Percentiles rank a stretch among this genome's conserved stretches.
Evolutionary conservation across 306 rosid species (phyloP).

Genomic region (Lathyrus oleraceus): DNA sequence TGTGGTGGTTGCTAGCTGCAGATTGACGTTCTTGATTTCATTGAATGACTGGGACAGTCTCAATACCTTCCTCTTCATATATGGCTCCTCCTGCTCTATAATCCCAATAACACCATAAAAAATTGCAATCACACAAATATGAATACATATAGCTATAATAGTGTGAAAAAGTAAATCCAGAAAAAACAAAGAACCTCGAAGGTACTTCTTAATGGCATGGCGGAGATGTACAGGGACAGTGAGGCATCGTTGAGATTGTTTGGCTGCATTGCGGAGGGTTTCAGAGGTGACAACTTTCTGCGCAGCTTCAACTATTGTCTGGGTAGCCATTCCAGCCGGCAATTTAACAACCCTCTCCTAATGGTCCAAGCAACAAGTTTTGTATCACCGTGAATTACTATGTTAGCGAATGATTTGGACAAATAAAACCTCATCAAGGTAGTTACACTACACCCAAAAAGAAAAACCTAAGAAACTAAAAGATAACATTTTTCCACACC

Average conservation of each 20-base stretch:
- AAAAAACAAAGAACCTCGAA: conserved; percentile 56
- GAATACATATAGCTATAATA: not conserved
- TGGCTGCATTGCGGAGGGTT: conserved; percentile 74
- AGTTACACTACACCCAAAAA: conserved; percentile 2
- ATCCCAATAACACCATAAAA: conserved; percentile 39
- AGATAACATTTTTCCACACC: not conserved
- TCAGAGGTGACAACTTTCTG: conserved; percentile 69
- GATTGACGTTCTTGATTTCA: conserved; percentile 68
- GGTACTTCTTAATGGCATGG: conserved; percentile 80
- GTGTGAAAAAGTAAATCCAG: not conserved
- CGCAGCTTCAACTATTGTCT: conserved; percentile 57
- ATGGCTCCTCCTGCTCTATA: conserved; percentile 82
- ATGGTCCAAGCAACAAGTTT: conserved; percentile 17
- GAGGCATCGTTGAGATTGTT: conserved; percentile 76
- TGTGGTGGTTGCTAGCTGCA: conserved; percentile 58
- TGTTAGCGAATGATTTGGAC: not conserved
- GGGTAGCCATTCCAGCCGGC: conserved; percentile 58
- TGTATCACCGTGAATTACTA: conserved; percentile 17
- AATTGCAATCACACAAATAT: conserved; percentile 14
- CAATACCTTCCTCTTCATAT: conserved; percentile 80
- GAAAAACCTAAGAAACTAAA: not conserved
- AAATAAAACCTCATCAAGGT: not conserved
- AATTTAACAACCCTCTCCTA: conserved; percentile 25
- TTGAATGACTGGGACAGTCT: conserved; percentile 72
- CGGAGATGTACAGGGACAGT: conserved; percentile 79